phyloP scores from a whole-genome alignment of 148 eudicot species.

The Limonium bicolor region DNA sequence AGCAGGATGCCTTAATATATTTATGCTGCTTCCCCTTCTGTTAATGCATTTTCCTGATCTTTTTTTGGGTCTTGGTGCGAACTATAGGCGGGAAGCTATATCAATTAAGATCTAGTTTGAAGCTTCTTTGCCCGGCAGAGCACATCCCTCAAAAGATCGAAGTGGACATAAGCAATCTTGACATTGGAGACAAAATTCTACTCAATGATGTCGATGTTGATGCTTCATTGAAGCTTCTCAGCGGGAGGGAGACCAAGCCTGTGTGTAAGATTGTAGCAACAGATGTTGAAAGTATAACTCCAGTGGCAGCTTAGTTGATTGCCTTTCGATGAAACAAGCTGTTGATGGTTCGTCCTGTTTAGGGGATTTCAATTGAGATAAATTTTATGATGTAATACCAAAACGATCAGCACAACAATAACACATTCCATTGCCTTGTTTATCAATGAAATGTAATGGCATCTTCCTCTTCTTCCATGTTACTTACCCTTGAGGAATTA shows the following conservation, averaged over 20 bases:
- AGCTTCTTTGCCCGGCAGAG: conserved; percentile 70
- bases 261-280: conserved; percentile 55
- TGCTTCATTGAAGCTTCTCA: conserved; percentile 56
- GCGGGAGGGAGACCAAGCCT: conserved; percentile 44
- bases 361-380: background rate
- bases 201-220: conserved; percentile 50
- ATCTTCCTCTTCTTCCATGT: conserved; percentile 6
- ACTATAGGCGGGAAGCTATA: conserved; percentile 71
- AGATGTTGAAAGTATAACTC: background rate
- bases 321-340: background rate
- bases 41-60: background rate
- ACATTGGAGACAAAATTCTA: conserved; percentile 53
- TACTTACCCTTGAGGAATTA: too few relatives aligned
- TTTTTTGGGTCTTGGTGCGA: conserved; percentile 11
- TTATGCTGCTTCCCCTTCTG: background rate
- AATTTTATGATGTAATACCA: background rate
- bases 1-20: too few relatives aligned
- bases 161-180: conserved; percentile 75
- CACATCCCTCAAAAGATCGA: conserved; percentile 72
- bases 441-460: background rate
- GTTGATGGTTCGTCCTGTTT: background rate
- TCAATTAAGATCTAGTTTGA: conserved; percentile 41
- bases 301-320: background rate
- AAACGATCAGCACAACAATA: background rate
- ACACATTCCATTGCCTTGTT: too few relatives aligned